Evolutionary conservation across 345 rosid genomes (phyloP).

Genomic region (Draba incana): DNA sequence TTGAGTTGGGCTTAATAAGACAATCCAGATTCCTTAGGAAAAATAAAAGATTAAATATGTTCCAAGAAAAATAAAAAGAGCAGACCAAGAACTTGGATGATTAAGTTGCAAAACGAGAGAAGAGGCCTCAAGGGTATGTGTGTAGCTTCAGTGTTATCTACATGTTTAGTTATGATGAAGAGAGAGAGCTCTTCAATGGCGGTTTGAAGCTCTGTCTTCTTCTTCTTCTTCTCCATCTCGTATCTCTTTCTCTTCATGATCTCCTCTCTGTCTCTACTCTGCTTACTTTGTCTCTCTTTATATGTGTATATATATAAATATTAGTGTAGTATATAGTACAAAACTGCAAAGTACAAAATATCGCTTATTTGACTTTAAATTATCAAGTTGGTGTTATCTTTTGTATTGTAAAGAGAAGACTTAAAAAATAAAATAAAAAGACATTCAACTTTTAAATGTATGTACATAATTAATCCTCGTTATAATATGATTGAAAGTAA

Average conservation of each 20-base stretch:
- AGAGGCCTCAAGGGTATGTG: conserved; percentile 67
- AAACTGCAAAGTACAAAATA: conserved; percentile 29
- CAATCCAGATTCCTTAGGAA: neutral
- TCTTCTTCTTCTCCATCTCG: conserved; percentile 55
- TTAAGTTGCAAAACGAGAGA: conserved; percentile 62
- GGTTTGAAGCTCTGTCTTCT: conserved; percentile 61
- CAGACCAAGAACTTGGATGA: conserved; percentile 91
- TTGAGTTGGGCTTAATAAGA: conserved; percentile 5
- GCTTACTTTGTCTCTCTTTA: conserved; percentile 11
- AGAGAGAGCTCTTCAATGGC: conserved; percentile 81
- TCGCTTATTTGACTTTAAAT: conserved; percentile 37
- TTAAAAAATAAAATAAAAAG: conserved; percentile 7
- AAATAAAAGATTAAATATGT: neutral
- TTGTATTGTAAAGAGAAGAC: neutral
- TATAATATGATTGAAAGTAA: neutral
- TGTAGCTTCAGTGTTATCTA: conserved; percentile 42
- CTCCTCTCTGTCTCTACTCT: conserved; percentile 8
- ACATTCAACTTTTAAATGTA: conserved; percentile 6
- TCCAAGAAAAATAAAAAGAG: neutral
- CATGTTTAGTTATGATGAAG: conserved; percentile 46
- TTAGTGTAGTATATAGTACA: conserved; percentile 13
- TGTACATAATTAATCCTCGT: conserved; percentile 4
- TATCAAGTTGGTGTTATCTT: conserved; percentile 34
- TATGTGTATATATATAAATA: neutral
- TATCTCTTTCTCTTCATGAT: conserved; percentile 74